Base-by-base conservation (phyloP, 2,329 filamentous ascomycete genomes). In the Ophiostoma fasciatum region DNA sequence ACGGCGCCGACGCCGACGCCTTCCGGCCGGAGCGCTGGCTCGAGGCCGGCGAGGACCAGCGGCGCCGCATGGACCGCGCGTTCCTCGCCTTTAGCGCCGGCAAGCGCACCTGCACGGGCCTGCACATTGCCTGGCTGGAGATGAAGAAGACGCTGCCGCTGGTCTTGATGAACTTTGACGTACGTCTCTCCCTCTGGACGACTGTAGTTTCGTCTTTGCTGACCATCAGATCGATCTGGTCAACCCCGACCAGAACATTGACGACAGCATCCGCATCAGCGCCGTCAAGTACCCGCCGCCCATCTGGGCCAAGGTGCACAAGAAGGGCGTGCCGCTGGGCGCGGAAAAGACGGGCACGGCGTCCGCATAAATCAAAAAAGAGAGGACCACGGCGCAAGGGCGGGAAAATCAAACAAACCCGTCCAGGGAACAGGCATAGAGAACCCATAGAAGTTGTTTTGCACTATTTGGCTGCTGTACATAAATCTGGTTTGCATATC, bases 11-110 rank as follows among this genome's bases (percentile, higher is more conserved):
- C 40, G 54, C 56, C 1, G 49, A 55, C 13, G 36, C 53, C 1
- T 69, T 57, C 43, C 49, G 56, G 9, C 63, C 63, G 0, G 61
- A 63, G 32, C 49, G n/a, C 35, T 71, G n/a, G 68, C 69, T 52
- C 57, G 71, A 33, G 18, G 20, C 25, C 7, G 14, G 11, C 11
- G 35, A 32, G 6, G 35, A 37, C 10, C 30, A 18, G n/a, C 23
- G 25, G 6, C 23, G 25, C 4, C 29, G 30, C 12, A 37, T 33
- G 35, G 35, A 37, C 25, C 35, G 30, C 2, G 23, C 35, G 4
- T 37, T 37, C 19, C 14, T 37, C 12, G 35, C 35, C 12, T 37
- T 37, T 17, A 33, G 35, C 14, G 35, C 35, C 6, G 35, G 35
- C 7, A 37, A 33, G 30, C 35, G 30, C 8, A 33, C 35, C 12